Percentiles rank a stretch among this genome's conserved stretches.
Conservation (phyloP, 139 green algal genomes). For the Ulvella scutata region DNA sequence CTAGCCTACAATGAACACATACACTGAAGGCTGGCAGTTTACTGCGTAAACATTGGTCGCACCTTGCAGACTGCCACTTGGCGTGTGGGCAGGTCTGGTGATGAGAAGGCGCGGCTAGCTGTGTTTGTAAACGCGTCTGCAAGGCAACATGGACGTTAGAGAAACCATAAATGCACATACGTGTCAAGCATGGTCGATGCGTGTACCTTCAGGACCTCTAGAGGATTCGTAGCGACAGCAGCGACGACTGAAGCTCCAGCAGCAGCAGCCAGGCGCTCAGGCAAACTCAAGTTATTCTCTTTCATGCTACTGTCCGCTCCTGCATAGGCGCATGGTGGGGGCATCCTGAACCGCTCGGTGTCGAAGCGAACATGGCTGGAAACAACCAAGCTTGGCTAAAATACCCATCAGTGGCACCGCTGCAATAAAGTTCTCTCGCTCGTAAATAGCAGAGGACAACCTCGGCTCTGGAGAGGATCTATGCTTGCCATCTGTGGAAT, state of each 20-base stretch:
- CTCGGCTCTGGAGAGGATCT: too few species aligned
- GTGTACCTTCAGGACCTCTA: constrained; percentile 73
- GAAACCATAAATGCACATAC: background rate
- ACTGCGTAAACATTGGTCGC: background rate
- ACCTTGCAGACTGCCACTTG: constrained; percentile 10
- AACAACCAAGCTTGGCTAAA: too few species aligned
- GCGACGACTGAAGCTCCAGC: constrained; percentile 43
- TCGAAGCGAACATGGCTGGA: too few species aligned
- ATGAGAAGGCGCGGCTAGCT: constrained; percentile 8
- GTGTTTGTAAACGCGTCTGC: constrained; percentile 49
- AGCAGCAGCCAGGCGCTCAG: constrained; percentile 25
- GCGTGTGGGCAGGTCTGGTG: background rate
- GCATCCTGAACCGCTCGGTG: too few species aligned
- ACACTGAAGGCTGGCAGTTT: too few species aligned
- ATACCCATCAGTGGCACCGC: too few species aligned
- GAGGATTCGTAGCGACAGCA: constrained; percentile 55
- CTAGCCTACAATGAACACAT: too few species aligned
- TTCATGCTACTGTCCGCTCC: too few species aligned
- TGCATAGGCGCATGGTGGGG: too few species aligned
- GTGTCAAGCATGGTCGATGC: background rate
- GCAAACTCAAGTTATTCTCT: background rate
- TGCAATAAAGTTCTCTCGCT: too few species aligned
- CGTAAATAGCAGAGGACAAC: too few species aligned
- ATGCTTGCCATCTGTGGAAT: too few species aligned
- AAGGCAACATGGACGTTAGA: background rate